phyloP scores from a whole-genome alignment of 345 rosid genomes.

The Pugionium dolabratum region DNA sequence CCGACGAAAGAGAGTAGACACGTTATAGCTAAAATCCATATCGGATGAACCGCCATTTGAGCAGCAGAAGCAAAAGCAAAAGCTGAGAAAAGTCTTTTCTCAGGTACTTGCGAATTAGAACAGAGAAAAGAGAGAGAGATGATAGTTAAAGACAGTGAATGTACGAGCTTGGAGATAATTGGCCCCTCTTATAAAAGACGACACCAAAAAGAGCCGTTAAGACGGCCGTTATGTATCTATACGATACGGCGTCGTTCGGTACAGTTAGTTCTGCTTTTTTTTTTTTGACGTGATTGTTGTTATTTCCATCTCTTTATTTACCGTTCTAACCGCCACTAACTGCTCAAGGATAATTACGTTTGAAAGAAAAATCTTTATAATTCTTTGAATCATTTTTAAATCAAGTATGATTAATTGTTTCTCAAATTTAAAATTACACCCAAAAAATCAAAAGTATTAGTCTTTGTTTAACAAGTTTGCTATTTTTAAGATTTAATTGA shows the following conservation, averaged over 20 bases:
- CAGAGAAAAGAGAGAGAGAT: slow-evolving; percentile 32
- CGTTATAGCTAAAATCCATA: slow-evolving; percentile 37
- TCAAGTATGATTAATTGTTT: no score
- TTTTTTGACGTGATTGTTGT: slow-evolving; percentile 34
- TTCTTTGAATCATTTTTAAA: no score
- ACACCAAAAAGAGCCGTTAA: slow-evolving; percentile 41
- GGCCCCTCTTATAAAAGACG: slow-evolving; percentile 37
- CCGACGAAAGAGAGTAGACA: slow-evolving; percentile 32
- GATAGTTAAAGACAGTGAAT: slow-evolving; percentile 31
- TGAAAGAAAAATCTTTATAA: no score
- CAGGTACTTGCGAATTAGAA: slow-evolving; percentile 28
- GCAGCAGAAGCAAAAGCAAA: slow-evolving; percentile 16
- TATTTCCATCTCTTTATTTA: slow-evolving; percentile 12
- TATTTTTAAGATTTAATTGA: no score
- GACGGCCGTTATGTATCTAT: slow-evolving; percentile 42
- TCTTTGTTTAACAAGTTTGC: no score
- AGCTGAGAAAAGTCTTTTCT: slow-evolving; percentile 17
- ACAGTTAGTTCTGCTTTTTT: not conserved
- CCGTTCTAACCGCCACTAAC: slow-evolving; percentile 46
- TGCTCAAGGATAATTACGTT: slow-evolving; percentile 33
- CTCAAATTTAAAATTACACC: no score
- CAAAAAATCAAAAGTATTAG: no score
- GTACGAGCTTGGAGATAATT: slow-evolving; percentile 38
- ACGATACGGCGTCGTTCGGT: slow-evolving; percentile 20
- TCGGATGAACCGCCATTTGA: slow-evolving; percentile 38